Base-by-base conservation (phyloP, 257 asterid species). In the Fraxinus anomala region DNA sequence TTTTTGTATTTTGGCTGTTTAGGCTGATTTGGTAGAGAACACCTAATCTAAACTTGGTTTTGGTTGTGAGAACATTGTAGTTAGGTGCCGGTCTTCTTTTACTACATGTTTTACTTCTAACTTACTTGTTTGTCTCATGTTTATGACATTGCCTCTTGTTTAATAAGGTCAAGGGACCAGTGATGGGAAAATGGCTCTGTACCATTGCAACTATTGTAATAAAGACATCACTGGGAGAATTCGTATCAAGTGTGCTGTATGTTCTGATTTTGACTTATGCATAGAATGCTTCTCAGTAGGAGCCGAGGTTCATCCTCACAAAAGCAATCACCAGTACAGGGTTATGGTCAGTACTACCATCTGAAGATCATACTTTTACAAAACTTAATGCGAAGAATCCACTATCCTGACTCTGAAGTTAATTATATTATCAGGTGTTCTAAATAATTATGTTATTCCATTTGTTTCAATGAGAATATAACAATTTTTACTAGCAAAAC, bases 251-350 rank as follows among this genome's bases (percentile, higher is more conserved):
- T 92, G 97, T 87, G 95, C 87, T 66, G 89, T 88, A 16, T 92
- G 95, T 77, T 89, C 92, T 17, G 96, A 92, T 84, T 92, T 92
- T 80, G 97, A 92, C 89, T 83, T 92, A 34, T 92, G 97, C 86
- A 82, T 92, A 44, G 97, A 92, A 75, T 92, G 97, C 84, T 92
- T 92, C 89, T 92, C 97, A 34, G 95, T 92, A 19, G 97, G 97
- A 73, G 95, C 89, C 8, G 97, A 92, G 89, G 94, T 92, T 84
- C 83, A 89, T 79, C 96, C 97, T 40, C 97, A 92, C 85, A 88
- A 89, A 85, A 88, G 95, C 85, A 81, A 82, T 81, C 97, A 92
- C 74, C 89, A 86, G 16, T 92, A 91, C 80, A 89, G 96, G 81
- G 95, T 92, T 76, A 86, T 92, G 96, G 97, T 92, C 26, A 81